These are phyloP conservation scores for Mycena crocata DNA, from an alignment of 768 basidiomycete genomes.

Conservation along the genomic window DNA sequence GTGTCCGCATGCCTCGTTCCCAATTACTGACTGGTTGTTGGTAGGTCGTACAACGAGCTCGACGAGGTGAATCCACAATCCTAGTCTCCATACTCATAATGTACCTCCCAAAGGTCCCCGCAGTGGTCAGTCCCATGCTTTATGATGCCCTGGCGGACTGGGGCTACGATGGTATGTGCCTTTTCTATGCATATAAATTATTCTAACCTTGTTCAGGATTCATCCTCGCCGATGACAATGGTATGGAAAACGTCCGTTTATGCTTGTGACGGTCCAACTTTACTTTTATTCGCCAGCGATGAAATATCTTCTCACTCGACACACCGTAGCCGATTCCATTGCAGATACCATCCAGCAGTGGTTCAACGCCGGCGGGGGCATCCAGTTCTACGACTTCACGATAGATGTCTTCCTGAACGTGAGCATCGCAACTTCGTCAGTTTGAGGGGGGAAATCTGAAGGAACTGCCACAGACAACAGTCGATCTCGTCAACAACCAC, in stretches of 20 bases:
- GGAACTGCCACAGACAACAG: constrained; percentile 19
- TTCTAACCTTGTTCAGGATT: constrained; percentile 24
- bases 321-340: constrained; percentile 31
- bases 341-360: constrained; percentile 41
- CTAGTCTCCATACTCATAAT: neutral
- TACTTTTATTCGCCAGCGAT: constrained; percentile 26
- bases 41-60: constrained; percentile 40
- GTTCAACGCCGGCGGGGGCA: constrained; percentile 41
- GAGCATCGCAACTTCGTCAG: neutral
- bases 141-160: constrained; percentile 41
- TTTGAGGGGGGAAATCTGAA: neutral
- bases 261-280: neutral
- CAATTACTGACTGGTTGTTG: neutral
- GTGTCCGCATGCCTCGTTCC: neutral
- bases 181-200: neutral
- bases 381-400: constrained; percentile 39
- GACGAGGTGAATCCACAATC: constrained; percentile 26
- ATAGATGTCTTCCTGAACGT: constrained; percentile 39
- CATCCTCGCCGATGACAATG: constrained; percentile 36
- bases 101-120: constrained; percentile 19
- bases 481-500: constrained; percentile 35
- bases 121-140: constrained; percentile 36
- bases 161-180: constrained; percentile 37
- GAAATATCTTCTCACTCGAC: constrained; percentile 24
- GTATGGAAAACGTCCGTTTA: constrained; percentile 7